These are phyloP conservation scores for Nemania abortiva DNA, from an alignment of 2,329 filamentous ascomycete genomes.

Conservation along the genomic window DNA sequence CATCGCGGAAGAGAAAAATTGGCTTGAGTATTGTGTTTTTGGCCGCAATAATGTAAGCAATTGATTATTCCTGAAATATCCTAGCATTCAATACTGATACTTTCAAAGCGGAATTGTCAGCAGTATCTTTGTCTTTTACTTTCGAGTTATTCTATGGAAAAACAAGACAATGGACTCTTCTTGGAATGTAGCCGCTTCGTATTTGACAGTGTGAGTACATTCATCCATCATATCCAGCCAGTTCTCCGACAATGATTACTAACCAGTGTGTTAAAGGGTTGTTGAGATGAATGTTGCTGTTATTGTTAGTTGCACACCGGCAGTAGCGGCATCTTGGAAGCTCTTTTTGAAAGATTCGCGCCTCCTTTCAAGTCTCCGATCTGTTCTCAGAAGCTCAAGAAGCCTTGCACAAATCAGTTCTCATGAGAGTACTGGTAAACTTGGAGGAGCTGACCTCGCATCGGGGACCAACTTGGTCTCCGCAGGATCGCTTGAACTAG, in stretches of 20 bases:
- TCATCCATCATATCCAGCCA: neutral
- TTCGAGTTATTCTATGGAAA: conserved; percentile 1
- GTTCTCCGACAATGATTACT: neutral
- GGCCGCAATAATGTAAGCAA: neutral
- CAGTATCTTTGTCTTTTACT: neutral
- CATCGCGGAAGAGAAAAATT: neutral
- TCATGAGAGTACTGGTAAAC: neutral
- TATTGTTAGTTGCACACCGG: neutral
- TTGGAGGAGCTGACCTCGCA: neutral
- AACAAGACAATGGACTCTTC: neutral
- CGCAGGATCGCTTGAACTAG: too few species aligned
- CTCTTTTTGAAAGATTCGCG: neutral
- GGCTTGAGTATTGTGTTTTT: neutral
- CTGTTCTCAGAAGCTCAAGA: neutral
- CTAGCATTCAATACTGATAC: neutral
- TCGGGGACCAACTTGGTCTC: too few species aligned
- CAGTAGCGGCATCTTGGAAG: conserved; percentile 1
- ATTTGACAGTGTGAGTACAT: neutral
- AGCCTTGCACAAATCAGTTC: neutral
- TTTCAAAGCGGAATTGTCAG: neutral
- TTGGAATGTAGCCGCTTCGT: neutral
- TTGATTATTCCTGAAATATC: neutral
- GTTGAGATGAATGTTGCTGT: conserved; percentile 5
- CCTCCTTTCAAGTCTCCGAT: neutral
- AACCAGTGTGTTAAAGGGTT: neutral